Base-by-base conservation (phyloP, 2,329 filamentous ascomycete species). In the Lecanosticta acicola region DNA sequence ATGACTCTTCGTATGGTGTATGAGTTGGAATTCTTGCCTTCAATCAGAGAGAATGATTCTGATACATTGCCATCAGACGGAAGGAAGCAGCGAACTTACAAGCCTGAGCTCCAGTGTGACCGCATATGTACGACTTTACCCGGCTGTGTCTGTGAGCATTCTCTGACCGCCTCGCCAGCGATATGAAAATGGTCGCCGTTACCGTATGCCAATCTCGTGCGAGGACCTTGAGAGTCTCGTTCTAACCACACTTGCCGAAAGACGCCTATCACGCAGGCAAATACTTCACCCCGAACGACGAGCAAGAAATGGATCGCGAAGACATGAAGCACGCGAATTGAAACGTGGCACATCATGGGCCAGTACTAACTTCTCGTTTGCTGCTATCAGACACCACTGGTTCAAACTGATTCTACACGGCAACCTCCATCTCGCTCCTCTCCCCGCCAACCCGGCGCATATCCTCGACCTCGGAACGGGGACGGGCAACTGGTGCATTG, bases 271-370 rank as follows among this genome's bases (percentile, higher is more conserved):
- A 47, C 5, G 46, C 46, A 16, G 50, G 50, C 11, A 34, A 45
- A 4, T 54, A 54, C 29, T 26, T 46, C 3, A 29, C 52, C 1
- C 52, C 52, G 17, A 55, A 55, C 43, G 52, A 55, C 45, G 50
- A 49, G n/a, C 32, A 41, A 3, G 54, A 56, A 33, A 39, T 53
- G 33, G 53, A 55, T 16, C 43, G 54, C 14, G 41, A 49, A 18
- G 54, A 55, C 42, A 50, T 56, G 41, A 45, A 50, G 21, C 7
- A n/a, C n/a, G n/a, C n/a, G n/a, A n/a, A n/a, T n/a, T n/a, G n/a
- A n/a, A n/a, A n/a, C n/a, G n/a, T n/a, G n/a, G n/a, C n/a, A n/a
- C n/a, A n/a, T n/a, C n/a, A n/a, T n/a, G n/a, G n/a, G n/a, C n/a
- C n/a, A n/a, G n/a, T n/a, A n/a, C n/a, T n/a, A n/a, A n/a, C n/a